Evolutionary conservation across 1,284 basidiomycete species (phyloP), one percentile per base, ranked within the genome.

Genomic region (Volvariella volvacea): DNA sequence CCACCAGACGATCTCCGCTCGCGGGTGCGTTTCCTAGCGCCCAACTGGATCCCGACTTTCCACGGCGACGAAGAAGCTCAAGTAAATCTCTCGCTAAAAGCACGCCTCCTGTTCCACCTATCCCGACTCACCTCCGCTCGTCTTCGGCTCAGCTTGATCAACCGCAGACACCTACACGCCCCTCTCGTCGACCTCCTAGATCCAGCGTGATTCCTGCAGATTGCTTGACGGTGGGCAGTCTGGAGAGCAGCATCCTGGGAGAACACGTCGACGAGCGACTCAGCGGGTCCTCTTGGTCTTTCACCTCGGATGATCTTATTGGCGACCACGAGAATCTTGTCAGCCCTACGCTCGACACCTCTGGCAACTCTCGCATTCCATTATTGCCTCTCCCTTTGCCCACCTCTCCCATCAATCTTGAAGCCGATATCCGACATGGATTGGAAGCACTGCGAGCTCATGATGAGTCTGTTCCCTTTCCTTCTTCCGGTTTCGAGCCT

Each of bases 181-280:
- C 28, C 43, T 6, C 41, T 49, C 25, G 67, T 2, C 66, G 67
- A 1, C 68, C 64, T 34, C 68, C 68, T 0, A 59, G 65, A 3
- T 63, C 55, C 33, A 67, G 64, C 48, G n/a, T n/a, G n/a, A 54
- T 70, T 19, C 68, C 68, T 2, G 56, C 60, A 2, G 67, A 69
- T 39, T 66, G 60, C 33, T 53, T 58, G 8, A 48, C 57, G 12
- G 58, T 61, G 8, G 60, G 63, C 32, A 16, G 37, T 21, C 21
- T 44, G 6, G 25, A 28, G 12, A 28, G 12, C 25, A 6, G 12
- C 25, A 12, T 28, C 12, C 25, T 28, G 6, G n/a, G n/a, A n/a
- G 6, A 28, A 20, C 40, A 9, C 33, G 50, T 56, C 10, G 54
- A 55, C 20, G 45, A 61, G 19, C 19, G 15, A 15, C 34, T 6